Conservation (phyloP, 2,329 filamentous ascomycete species). For the Trichoderma guizhouense region DNA sequence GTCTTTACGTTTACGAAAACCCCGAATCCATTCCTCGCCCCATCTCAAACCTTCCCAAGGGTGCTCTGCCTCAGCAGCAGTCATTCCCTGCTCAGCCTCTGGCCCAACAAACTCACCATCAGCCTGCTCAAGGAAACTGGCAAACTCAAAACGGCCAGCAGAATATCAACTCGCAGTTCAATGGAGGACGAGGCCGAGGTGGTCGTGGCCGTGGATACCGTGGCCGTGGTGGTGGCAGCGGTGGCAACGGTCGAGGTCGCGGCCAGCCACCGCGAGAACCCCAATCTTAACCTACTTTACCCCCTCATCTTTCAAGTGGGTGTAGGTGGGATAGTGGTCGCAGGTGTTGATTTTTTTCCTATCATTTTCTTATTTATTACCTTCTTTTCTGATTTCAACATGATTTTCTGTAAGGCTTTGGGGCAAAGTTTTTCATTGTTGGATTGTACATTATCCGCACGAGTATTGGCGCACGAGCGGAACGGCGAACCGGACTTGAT, state of each 20-base stretch:
- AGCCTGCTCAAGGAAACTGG: constrained; percentile 40
- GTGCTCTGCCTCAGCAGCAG: constrained; percentile 29
- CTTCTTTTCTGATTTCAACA: constrained; percentile 25
- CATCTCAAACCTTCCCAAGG: constrained; percentile 47
- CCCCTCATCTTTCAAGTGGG: constrained; percentile 21
- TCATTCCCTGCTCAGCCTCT: constrained; percentile 19
- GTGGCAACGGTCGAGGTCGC: constrained; percentile 35
- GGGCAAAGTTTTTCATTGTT: constrained; percentile 32
- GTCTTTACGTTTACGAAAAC: constrained; percentile 95
- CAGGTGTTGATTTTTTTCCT: constrained; percentile 18
- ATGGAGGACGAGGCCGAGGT: constrained; percentile 37
- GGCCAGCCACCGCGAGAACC: constrained; percentile 34
- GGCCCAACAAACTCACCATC: constrained; percentile 11
- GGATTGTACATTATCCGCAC: constrained; percentile 44
- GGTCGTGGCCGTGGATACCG: constrained; percentile 40
- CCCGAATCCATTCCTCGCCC: constrained; percentile 93
- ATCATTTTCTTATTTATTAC: neutral
- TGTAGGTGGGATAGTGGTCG: constrained; percentile 26
- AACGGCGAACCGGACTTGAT: constrained; percentile 34
- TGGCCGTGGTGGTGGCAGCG: constrained; percentile 33
- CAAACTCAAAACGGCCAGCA: constrained; percentile 39
- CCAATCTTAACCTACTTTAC: constrained; percentile 31
- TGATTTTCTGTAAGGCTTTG: constrained; percentile 29
- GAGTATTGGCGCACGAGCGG: constrained; percentile 36
- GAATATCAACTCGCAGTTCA: constrained; percentile 35